Evolutionary conservation across 768 basidiomycete species (phyloP).

Genomic region (Russula griseocarnosa): DNA sequence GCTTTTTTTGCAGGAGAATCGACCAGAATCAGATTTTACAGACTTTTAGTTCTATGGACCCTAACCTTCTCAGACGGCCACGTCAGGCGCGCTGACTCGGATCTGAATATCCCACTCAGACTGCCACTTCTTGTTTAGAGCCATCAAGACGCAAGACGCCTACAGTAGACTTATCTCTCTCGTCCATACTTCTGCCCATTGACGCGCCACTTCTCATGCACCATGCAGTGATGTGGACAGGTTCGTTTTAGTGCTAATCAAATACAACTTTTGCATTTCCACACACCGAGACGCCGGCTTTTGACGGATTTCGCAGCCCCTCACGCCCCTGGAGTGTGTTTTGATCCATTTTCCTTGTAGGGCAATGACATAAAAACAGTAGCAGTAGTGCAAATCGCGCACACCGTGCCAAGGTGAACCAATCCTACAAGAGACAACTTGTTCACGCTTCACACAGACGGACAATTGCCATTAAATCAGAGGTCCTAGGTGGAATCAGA

Average conservation of each 20-base stretch:
- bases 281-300: not conserved
- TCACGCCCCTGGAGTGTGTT: no score
- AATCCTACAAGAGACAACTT: not conserved
- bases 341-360: not conserved
- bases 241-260: not conserved
- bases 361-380: not conserved
- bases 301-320: not conserved
- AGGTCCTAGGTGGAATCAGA: not conserved
- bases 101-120: not conserved
- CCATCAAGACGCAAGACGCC: not conserved
- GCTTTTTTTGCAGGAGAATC: not conserved
- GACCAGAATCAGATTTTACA: not conserved
- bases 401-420: not conserved
- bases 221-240: not conserved
- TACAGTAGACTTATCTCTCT: not conserved
- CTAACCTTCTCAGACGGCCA: not conserved
- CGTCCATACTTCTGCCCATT: not conserved
- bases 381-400: not conserved
- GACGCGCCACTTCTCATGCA: not conserved
- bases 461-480: not conserved
- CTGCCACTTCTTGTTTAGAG: no score
- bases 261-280: not conserved
- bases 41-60: not conserved
- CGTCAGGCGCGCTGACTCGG: not conserved
- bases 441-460: slow-evolving; percentile 6